Conservation (phyloP, 2,329 filamentous ascomycete species). For the Fusarium sp. region DNA sequence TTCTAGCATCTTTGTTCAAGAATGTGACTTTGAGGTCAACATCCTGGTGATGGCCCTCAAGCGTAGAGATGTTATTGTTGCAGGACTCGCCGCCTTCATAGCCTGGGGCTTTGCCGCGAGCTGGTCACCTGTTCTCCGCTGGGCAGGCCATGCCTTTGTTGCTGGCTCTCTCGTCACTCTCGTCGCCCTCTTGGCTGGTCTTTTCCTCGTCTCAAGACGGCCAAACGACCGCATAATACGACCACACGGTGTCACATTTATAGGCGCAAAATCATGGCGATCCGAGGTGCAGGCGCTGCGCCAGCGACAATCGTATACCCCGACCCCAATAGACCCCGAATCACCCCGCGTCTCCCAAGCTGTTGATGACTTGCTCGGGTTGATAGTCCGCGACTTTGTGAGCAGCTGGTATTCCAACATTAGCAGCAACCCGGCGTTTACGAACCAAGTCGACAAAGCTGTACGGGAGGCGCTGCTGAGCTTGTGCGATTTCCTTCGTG, state of each 20-base stretch:
- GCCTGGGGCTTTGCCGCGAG: slow-evolving; percentile 88
- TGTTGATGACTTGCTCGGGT: slow-evolving; percentile 80
- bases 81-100: slow-evolving; percentile 77
- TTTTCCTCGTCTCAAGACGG: slow-evolving; percentile 66
- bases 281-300: slow-evolving; percentile 75
- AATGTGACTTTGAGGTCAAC: slow-evolving; percentile 49
- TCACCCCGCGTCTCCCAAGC: slow-evolving; percentile 82
- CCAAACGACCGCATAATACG: slow-evolving; percentile 55
- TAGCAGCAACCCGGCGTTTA: slow-evolving; percentile 81
- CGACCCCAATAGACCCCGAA: slow-evolving; percentile 76
- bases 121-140: slow-evolving; percentile 85
- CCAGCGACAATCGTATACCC: slow-evolving; percentile 73
- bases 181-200: slow-evolving; percentile 65
- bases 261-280: slow-evolving; percentile 72
- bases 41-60: slow-evolving; percentile 72
- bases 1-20: slow-evolving; percentile 41
- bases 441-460: slow-evolving; percentile 85
- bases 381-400: slow-evolving; percentile 86
- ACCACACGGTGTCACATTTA: slow-evolving; percentile 66
- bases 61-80: slow-evolving; percentile 76
- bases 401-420: slow-evolving; percentile 89
- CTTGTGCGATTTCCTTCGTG: slow-evolving; percentile 76
- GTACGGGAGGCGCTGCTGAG: slow-evolving; percentile 78
- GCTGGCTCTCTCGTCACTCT: slow-evolving; percentile 70
- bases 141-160: slow-evolving; percentile 85